Conservation (phyloP, 2,329 filamentous ascomycete species). For the Tolypocladium sp. region DNA sequence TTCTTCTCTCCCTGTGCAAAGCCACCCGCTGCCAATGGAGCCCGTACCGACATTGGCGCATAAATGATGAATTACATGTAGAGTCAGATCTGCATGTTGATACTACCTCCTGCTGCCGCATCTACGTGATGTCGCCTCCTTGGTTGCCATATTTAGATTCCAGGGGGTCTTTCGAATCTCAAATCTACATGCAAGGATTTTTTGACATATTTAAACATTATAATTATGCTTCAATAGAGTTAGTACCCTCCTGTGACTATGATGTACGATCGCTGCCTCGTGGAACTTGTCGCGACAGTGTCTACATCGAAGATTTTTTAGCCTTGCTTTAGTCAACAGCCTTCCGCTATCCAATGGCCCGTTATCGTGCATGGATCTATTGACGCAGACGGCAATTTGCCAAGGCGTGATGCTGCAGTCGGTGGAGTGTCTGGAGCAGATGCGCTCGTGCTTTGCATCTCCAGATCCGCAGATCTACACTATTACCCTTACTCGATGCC, state of each 20-base stretch:
- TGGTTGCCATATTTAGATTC: not conserved
- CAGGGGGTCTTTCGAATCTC: not conserved
- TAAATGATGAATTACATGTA: not conserved
- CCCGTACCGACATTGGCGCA: not conserved
- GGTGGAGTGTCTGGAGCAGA: no score
- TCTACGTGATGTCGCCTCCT: no score
- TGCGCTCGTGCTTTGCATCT: not conserved
- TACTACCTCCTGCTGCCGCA: not conserved
- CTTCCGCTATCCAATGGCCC: not conserved
- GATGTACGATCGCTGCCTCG: not conserved
- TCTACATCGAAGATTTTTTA: not conserved
- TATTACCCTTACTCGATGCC: not conserved
- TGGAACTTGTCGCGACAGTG: not conserved
- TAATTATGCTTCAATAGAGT: no score
- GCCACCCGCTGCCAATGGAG: not conserved
- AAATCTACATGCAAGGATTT: not conserved
- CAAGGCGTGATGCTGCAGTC: not conserved
- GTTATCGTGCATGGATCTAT: not conserved
- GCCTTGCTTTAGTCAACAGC: not conserved
- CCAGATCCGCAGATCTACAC: no score
- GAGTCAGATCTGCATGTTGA: not conserved
- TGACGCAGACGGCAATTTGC: not conserved
- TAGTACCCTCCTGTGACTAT: not conserved
- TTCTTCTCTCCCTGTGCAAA: not conserved
- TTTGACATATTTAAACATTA: not conserved